Evolutionary conservation across 2,329 filamentous ascomycete species (phyloP), one percentile per base, ranked within the genome.

Genomic region (Botrytis medusae): DNA sequence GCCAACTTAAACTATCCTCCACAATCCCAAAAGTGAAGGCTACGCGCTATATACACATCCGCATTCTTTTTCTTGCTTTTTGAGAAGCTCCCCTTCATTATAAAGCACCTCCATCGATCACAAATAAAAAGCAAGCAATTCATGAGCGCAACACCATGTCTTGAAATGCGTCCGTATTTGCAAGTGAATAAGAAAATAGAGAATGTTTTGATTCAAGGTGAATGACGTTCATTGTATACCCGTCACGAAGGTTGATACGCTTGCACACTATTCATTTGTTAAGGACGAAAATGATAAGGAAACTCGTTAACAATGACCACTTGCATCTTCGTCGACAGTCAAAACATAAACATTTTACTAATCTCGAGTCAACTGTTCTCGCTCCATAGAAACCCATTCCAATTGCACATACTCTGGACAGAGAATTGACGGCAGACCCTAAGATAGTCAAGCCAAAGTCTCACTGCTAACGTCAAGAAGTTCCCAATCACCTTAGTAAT

Each of bases 371-470:
- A 25, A 14, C 1, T n/a, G n/a, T 7, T n/a, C 22, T 51, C 48
- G n/a, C 7, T 16, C n/a, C 48, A n/a, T n/a, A 2, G 2, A n/a
- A 54, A 1, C 1, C 5, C 12, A 1, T 54, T 54, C 2, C 12
- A 1, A 16, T 14, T 7, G 5, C 4, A n/a, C 16, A 2, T 7
- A 54, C 14, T 16, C 48, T 1, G 25, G 5, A n/a, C 12, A 54
- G 10, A 54, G 25, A n/a, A 54, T 2, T 16, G 25, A n/a, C 48
- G 12, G 16, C 48, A n/a, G 0, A n/a, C 1, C 12, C 48, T 16
- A n/a, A n/a, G 25, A 16, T 16, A 12, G 7, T n/a, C 48, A 51
- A 51, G 48, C 48, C 25, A n/a, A n/a, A 25, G 10, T 14, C 12
- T 51, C 10, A 3, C 10, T 2, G 9, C 25, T 14, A n/a, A 51